Percentiles rank a stretch among this genome's conserved stretches.
phyloP scores from a whole-genome alignment of 129 eudicot genomes.

The Lactuca saligna region DNA sequence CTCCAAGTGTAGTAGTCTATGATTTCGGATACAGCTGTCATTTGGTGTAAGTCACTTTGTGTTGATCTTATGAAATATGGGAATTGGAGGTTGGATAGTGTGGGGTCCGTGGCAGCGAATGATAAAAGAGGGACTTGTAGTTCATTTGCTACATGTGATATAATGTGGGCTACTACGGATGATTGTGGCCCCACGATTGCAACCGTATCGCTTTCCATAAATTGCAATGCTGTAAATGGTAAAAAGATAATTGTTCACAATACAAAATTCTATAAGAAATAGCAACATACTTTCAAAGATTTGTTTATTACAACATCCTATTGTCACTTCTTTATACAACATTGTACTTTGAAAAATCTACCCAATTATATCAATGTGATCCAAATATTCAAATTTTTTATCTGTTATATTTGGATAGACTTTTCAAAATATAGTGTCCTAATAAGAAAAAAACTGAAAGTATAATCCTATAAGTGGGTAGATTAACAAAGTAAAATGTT shows the following conservation, averaged over 20 bases:
- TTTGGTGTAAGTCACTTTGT: conserved; percentile 79
- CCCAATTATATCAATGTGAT: not conserved
- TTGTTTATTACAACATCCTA: too few species aligned
- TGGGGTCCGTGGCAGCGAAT: conserved; percentile 93
- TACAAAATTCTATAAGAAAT: not conserved
- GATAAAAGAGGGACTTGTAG: conserved; percentile 85
- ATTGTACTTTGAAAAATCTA: not conserved
- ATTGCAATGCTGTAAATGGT: conserved; percentile 64
- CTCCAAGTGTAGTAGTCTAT: conserved; percentile 71
- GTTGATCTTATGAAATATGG: conserved; percentile 81
- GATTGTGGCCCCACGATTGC: conserved; percentile 95
- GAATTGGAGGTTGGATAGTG: conserved; percentile 71
- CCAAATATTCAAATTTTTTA: not conserved
- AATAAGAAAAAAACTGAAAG: too few species aligned
- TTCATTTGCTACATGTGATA: conserved; percentile 66
- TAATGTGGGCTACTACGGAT: conserved; percentile 77
- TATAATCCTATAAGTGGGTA: too few species aligned
- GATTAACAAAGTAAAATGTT: too few species aligned
- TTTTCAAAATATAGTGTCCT: too few species aligned
- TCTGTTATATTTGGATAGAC: too few species aligned
- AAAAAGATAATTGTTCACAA: conserved; percentile 6
- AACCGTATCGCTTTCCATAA: conserved; percentile 71
- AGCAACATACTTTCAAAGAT: too few species aligned
- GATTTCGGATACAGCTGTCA: conserved; percentile 74
- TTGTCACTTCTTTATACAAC: not conserved